Conservation (phyloP, 345 rosid genomes). For the Citrus unshiu region DNA sequence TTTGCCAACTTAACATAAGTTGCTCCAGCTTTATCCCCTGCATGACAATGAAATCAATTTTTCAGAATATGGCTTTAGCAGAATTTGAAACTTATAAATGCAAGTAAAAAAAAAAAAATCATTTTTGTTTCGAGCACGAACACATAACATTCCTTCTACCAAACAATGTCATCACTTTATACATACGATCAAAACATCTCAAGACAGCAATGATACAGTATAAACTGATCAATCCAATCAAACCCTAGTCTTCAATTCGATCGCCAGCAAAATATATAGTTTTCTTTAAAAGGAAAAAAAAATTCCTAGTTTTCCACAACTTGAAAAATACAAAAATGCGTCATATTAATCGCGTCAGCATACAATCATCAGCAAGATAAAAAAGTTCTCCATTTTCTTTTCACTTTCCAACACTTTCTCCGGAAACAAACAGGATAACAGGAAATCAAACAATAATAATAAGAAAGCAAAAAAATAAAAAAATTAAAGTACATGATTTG, state of each 20-base stretch:
- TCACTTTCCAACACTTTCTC: not conserved
- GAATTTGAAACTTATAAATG: not conserved
- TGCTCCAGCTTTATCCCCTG: constrained; percentile 87
- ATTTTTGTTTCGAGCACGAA: not conserved
- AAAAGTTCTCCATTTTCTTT: not conserved
- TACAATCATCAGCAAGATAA: not conserved
- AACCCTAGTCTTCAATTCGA: not conserved
- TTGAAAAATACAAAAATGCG: not conserved
- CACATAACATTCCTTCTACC: no score
- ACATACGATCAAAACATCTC: not conserved
- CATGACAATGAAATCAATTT: constrained; percentile 16
- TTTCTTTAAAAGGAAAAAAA: not conserved
- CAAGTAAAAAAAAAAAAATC: not conserved
- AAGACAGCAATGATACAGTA: not conserved
- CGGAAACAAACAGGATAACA: not conserved
- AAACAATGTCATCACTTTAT: not conserved
- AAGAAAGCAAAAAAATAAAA: not conserved
- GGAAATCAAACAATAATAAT: not conserved
- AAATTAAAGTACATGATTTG: constrained; percentile 47
- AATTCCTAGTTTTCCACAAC: not conserved
- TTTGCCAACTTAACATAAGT: constrained; percentile 66
- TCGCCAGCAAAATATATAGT: not conserved
- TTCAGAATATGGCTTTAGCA: not conserved
- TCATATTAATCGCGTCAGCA: not conserved
- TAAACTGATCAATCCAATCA: not conserved